Evolutionary conservation across 495 filamentous ascomycete genomes (phyloP), one percentile per base, ranked within the genome.

Genomic region (Aspergillus baeticus): DNA sequence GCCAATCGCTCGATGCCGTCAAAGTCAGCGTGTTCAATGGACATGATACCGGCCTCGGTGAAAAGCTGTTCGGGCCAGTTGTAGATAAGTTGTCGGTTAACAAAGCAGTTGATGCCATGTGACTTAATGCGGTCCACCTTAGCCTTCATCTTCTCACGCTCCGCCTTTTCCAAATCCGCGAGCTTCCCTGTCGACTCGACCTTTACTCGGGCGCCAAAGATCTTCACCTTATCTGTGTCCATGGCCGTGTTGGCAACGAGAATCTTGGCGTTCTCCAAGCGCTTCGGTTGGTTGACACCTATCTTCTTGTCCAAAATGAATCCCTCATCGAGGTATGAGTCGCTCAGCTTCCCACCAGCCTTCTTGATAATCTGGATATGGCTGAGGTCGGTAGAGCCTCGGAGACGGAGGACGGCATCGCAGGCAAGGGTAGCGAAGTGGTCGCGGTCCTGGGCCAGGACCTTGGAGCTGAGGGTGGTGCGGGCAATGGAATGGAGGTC

Each of bases 301-400:
- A 98, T 96, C 77, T 88, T 91, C 84, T 98, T 98, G 77, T 98
- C 94, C 18, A 98, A 80, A 64, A 98, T 98, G 77, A 98, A 98
- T 6, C 94, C 94, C 66, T 96, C 91, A 66, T 98, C 94, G 41
- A 98, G 79, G 75, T 97, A 98, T 2, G 95, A 98, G 69, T 98
- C 94, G 66, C 82, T 91, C 51, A 98, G 82, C 79, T 97, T 98
- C 64, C 94, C 94, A 61, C 94, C 94, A 11, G 95, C 91, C 79
- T 98, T 98, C 81, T 98, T 98, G 78, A 98, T 98, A 62, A 98
- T 89, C 74, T 98, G 94, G 59, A 98, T 98, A 71, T 98, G 94
- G 63, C 90, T 96, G 46, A 98, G 82, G 70, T 98, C 96, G 38
- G 91, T 89, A 7, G 91, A 96, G 15, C 91, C 91, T 77, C 91